A percentile compares a stretch with the other conserved stretches of the same genome.
These are phyloP conservation scores for Termitomyces sp. DNA, from an alignment of 768 basidiomycete genomes.

Conservation along the genomic window DNA sequence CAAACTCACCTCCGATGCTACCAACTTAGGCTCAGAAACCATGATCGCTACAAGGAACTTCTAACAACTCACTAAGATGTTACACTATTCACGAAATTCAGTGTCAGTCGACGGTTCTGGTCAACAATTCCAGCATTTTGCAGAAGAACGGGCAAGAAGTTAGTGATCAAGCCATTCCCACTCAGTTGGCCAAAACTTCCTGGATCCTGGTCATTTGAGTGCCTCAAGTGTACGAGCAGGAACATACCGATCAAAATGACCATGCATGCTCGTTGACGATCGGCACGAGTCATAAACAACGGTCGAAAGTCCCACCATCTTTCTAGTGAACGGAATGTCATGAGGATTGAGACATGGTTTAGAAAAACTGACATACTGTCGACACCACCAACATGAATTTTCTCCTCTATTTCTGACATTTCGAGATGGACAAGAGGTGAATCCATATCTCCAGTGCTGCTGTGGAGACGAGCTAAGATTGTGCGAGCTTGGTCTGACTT, in stretches of 20 bases:
- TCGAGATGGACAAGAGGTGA: conserved; percentile 48
- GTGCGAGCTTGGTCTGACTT: conserved; percentile 33
- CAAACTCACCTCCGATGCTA: conserved; percentile 30
- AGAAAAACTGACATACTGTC: conserved; percentile 29
- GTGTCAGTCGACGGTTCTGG: conserved; percentile 32
- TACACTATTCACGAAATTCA: conserved; percentile 48
- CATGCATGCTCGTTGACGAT: conserved; percentile 44
- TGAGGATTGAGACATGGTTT: neutral
- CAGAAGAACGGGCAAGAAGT: conserved; percentile 40
- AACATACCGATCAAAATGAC: conserved; percentile 40
- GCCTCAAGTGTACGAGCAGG: neutral
- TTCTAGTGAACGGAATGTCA: conserved; percentile 18
- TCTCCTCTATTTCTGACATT: conserved; percentile 48
- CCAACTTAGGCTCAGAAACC: neutral
- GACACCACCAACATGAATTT: conserved; percentile 37
- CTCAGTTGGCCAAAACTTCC: conserved; percentile 35
- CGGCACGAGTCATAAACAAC: conserved; percentile 38
- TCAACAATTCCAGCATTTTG: conserved; percentile 41
- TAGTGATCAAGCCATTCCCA: conserved; percentile 44
- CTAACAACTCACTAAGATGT: conserved; percentile 36
- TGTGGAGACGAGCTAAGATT: conserved; percentile 45
- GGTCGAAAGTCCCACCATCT: conserved; percentile 52
- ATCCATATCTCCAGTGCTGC: conserved; percentile 34
- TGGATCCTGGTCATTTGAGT: conserved; percentile 5
- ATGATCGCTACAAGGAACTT: neutral